Conservation (phyloP, 2,329 filamentous ascomycete species). For the Mollisia scopiformis region DNA sequence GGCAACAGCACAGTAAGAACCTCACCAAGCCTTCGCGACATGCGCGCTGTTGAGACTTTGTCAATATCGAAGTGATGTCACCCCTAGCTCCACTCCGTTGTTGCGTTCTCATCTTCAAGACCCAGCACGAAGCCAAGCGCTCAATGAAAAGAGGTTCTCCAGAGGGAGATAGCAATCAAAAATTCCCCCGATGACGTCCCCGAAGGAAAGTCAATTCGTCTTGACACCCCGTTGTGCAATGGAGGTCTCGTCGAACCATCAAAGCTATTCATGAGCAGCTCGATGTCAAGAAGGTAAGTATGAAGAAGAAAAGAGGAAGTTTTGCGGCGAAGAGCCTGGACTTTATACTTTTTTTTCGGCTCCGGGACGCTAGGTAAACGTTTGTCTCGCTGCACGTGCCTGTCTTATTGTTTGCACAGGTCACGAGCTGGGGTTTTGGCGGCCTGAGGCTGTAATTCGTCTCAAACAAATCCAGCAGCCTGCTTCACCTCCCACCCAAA, state of each 20-base stretch:
- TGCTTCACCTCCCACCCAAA: no score
- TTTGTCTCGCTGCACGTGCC: no score
- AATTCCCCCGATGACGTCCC: constrained; percentile 52
- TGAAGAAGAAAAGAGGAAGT: constrained; percentile 23
- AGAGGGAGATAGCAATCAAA: constrained; percentile 45
- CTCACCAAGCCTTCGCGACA: background rate
- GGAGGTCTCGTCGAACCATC: constrained; percentile 47
- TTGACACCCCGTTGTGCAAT: constrained; percentile 60
- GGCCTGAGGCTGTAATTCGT: no score
- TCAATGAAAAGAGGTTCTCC: constrained; percentile 29
- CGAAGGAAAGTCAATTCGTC: constrained; percentile 40
- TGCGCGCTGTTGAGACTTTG: no score
- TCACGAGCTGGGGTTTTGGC: no score
- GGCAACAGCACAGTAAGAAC: background rate
- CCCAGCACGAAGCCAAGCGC: constrained; percentile 11
- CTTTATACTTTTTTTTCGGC: no score
- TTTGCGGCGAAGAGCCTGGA: background rate
- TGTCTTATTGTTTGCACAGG: no score
- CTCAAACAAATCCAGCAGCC: no score
- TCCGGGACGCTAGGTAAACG: no score
- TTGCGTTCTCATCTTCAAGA: constrained; percentile 25
- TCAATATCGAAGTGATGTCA: no score
- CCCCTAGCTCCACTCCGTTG: no score
- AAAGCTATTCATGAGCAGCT: constrained; percentile 35
- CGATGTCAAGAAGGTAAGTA: constrained; percentile 42